Base-by-base conservation (phyloP, 306 rosid genomes). In the Nissolia schottii region DNA sequence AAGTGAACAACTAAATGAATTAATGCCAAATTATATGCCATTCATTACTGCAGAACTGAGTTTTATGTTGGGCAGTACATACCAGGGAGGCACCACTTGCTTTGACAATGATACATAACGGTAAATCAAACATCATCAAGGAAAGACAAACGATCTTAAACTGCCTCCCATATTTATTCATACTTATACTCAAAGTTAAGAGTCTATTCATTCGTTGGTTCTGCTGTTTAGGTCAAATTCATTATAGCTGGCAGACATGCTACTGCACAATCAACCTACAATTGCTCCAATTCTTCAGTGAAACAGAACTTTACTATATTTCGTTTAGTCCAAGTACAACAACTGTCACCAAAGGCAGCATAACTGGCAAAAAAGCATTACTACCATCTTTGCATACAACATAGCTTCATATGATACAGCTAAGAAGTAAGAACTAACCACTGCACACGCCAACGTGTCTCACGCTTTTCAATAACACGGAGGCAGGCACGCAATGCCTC, bases 361-460 rank as follows among this genome's bases (percentile, higher is more conserved):
- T 32, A 53, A 75, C 2, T 29, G 13, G 16, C 73, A 49, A 60
- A 57, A 81, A 40, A 49, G 32, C 18, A 50, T 18, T 70, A 51
- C 73, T n/a, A 56, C 19, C 25, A 70, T 60, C 60, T 64, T 70
- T 49, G 8, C 27, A 23, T 32, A 51, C 50, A 34, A 25, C 16
- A 66, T 4, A 10, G 51, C 19, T 67, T 60, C 48, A 65, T n/a
- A 49, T 50, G 67, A 4, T 65, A 35, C 38, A 50, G 34, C 8
- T 43, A 51, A 32, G 57, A 45, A 43, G 28, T 29, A 72, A 55
- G 76, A 76, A 82, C 92, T 83, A 67, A 90, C 96, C 97, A 94
- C 66, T 91, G 99, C 72, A 94, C 99, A 71, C 99, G 97, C 99
- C 99, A 91, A 7, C 99, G 90, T 7, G 99, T 94, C 88, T 94